A percentile compares a stretch with the other conserved stretches of the same genome.
Conservation (phyloP, 305 asterid genomes). For the Andrographis paniculata region DNA sequence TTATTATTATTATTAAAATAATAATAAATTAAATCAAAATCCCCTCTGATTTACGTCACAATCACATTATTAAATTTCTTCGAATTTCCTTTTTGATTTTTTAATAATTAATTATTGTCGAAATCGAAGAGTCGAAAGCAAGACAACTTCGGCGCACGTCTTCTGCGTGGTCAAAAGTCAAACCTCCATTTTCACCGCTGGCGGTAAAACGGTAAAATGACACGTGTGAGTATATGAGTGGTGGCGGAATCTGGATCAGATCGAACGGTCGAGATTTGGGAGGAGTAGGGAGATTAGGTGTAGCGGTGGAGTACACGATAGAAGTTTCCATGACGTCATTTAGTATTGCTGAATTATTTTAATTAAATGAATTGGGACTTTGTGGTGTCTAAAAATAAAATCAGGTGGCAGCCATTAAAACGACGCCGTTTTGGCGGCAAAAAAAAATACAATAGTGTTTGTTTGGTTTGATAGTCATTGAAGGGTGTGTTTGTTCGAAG, state of each 20-base stretch:
- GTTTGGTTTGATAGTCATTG: no score
- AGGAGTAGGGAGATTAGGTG: conserved; percentile 21
- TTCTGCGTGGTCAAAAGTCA: conserved; percentile 20
- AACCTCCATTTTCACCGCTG: conserved; percentile 6
- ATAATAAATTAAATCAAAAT: conserved; percentile 20
- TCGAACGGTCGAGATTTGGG: conserved; percentile 26
- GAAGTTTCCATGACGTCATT: conserved; percentile 12
- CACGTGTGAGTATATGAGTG: not conserved
- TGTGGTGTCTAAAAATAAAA: no score
- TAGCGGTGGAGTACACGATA: conserved; percentile 26
- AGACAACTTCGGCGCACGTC: conserved; percentile 34
- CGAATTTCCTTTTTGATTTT: not conserved
- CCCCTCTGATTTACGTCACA: conserved; percentile 32
- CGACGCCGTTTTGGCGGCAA: no score
- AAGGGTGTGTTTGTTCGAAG: no score
- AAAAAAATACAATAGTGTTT: no score
- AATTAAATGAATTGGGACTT: no score
- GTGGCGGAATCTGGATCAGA: conserved; percentile 1
- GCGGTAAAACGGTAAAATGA: not conserved
- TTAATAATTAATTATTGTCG: not conserved
- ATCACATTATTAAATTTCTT: conserved; percentile 1
- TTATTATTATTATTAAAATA: not conserved
- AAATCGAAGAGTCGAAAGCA: conserved; percentile 19
- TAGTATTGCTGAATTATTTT: no score
- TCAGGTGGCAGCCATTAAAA: no score